These are phyloP conservation scores for Sporothrix humicola DNA, from an alignment of 2,329 filamentous ascomycete species.

Conservation along the genomic window DNA sequence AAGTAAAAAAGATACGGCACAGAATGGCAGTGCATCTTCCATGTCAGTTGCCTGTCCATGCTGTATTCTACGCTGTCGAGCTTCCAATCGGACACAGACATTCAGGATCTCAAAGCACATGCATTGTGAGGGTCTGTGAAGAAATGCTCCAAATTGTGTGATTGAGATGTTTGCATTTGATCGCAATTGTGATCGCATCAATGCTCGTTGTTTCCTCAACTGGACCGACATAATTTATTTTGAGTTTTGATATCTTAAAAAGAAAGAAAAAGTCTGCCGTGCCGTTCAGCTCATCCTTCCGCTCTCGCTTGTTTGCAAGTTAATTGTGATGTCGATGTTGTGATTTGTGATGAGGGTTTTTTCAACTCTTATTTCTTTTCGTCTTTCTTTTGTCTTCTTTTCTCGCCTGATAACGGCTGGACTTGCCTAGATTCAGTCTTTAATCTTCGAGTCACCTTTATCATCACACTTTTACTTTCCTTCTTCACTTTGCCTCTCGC, in stretches of 20 bases:
- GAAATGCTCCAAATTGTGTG: background rate
- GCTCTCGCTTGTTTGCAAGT: conserved; percentile 10
- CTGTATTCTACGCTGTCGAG: conserved; percentile 2
- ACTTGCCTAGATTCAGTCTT: background rate
- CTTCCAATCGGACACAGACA: conserved; percentile 9
- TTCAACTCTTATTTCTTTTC: background rate
- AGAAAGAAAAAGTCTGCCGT: background rate
- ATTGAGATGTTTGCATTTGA: background rate
- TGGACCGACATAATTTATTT: too few relatives aligned
- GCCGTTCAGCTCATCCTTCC: background rate
- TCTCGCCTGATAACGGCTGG: background rate
- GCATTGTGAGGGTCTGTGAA: background rate
- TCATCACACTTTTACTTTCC: background rate
- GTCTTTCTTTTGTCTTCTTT: background rate
- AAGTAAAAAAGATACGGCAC: background rate
- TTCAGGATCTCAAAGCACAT: background rate
- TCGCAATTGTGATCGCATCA: background rate
- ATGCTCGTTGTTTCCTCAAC: conserved; percentile 5
- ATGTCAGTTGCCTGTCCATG: background rate
- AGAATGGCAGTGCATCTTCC: conserved; percentile 14
- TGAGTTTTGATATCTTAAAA: too few relatives aligned
- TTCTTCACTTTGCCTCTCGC: background rate
- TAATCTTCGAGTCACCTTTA: background rate
- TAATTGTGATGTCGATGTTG: background rate
- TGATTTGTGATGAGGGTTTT: background rate